Conservation (phyloP, 805 yeast genomes). For the Kuraishia borneana region DNA sequence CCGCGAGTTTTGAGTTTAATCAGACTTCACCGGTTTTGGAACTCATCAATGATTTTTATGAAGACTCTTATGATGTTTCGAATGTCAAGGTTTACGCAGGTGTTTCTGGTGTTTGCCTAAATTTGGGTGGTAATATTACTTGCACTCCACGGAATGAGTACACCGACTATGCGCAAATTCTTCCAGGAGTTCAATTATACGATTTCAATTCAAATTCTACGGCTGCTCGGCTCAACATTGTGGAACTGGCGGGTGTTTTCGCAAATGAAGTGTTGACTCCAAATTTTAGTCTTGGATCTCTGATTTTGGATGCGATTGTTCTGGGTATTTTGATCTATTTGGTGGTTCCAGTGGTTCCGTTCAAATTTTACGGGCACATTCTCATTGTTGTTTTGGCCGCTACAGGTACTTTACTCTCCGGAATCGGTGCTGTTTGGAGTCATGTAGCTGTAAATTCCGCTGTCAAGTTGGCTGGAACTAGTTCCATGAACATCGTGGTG, state of each 20-base stretch:
- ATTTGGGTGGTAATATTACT: conserved; percentile 15
- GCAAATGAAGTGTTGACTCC: no score
- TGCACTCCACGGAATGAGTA: conserved; percentile 25
- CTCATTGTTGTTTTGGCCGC: conserved; percentile 21
- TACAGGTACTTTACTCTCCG: conserved; percentile 39
- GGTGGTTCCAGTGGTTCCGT: conserved; percentile 39
- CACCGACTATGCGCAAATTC: conserved; percentile 9
- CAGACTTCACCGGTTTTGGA: conserved; percentile 28
- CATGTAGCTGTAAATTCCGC: conserved; percentile 44
- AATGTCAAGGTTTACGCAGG: conserved; percentile 39
- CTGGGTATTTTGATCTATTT: conserved; percentile 31
- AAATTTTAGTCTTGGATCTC: no score
- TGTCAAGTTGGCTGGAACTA: conserved; percentile 27
- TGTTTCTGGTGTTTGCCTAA: conserved; percentile 46
- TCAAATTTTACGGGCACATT: conserved; percentile 14
- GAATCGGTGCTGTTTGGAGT: conserved; percentile 53
- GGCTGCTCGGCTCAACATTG: conserved; percentile 27
- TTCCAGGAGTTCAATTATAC: conserved; percentile 23
- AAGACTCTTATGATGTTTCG: conserved; percentile 17
- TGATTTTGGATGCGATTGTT: conserved; percentile 28
- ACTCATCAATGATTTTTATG: conserved; percentile 26
- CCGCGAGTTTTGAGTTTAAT: conserved; percentile 39
- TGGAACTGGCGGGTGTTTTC: conserved; percentile 34
- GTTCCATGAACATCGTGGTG: conserved; percentile 37
- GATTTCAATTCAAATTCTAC: conserved; percentile 19